Conservation (phyloP, 169 alveolate species). For the Plasmodium blacklocki region DNA sequence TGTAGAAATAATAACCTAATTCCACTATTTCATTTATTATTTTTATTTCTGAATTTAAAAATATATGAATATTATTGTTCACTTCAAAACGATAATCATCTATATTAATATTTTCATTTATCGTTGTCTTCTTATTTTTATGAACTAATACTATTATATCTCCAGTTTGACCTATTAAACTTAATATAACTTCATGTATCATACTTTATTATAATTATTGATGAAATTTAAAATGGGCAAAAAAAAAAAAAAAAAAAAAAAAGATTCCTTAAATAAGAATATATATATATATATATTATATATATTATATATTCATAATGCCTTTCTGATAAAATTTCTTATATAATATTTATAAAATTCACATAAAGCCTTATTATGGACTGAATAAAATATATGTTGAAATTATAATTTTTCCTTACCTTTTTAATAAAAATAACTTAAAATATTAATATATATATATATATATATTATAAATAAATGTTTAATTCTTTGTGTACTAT, state of each 20-base stretch:
- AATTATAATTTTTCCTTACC: too few species aligned
- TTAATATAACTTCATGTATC: conserved; percentile 81
- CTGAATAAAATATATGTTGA: neutral
- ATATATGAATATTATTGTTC: conserved; percentile 78
- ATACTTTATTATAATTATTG: conserved; percentile 9
- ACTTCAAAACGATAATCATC: conserved; percentile 79
- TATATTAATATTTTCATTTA: conserved; percentile 58
- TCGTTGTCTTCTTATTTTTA: conserved; percentile 44
- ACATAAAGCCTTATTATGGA: conserved; percentile 1
- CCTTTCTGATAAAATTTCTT: too few species aligned
- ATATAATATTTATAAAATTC: conserved; percentile 1
- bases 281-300: too few species aligned
- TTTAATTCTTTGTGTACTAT: too few species aligned
- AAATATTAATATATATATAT: too few species aligned
- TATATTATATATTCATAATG: too few species aligned
- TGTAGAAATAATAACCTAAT: conserved; percentile 71
- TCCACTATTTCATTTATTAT: conserved; percentile 77
- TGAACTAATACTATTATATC: conserved; percentile 77
- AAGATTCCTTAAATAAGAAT: too few species aligned
- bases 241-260: too few species aligned
- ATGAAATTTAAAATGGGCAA: too few species aligned
- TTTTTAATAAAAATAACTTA: too few species aligned
- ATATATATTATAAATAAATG: too few species aligned
- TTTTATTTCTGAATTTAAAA: conserved; percentile 73
- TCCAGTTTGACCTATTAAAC: conserved; percentile 84